Percentiles rank a stretch among this genome's conserved stretches.
Evolutionary conservation across 148 eudicot genomes (phyloP).

Genomic region (Diospyros lotus): DNA sequence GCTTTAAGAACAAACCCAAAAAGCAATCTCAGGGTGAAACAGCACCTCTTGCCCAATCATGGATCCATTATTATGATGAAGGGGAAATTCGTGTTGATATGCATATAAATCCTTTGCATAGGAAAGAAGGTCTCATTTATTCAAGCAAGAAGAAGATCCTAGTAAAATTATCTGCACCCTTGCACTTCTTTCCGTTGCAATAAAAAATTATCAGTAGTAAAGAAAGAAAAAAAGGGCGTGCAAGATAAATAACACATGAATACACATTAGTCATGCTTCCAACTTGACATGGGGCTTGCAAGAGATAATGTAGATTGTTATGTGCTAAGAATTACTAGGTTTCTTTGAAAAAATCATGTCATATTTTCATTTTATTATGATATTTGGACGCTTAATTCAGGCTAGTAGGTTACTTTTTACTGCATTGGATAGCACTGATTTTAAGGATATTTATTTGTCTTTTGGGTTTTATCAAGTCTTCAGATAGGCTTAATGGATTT

Average conservation of each 20-base stretch:
- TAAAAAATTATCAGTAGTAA: not conserved
- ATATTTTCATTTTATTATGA: not conserved
- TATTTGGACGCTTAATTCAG: not conserved
- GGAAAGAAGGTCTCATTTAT: not conserved
- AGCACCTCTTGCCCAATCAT: not conserved
- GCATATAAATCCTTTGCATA: not conserved
- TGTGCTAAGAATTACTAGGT: not conserved
- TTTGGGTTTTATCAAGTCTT: not conserved
- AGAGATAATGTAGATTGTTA: not conserved
- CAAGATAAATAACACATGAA: not conserved
- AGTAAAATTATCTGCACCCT: not conserved
- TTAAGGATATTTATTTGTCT: not conserved
- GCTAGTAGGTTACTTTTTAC: too few relatives aligned
- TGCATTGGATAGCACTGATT: not conserved
- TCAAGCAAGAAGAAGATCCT: not conserved
- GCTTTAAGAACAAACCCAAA: not conserved
- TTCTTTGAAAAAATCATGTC: not conserved
- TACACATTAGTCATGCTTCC: not conserved
- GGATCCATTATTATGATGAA: not conserved
- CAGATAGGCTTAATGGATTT: too few relatives aligned
- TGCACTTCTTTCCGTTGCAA: not conserved
- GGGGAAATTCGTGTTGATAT: not conserved
- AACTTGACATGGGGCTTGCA: not conserved
- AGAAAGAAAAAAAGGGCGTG: not conserved
- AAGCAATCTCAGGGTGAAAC: not conserved